Conservation (phyloP, 495 filamentous ascomycete species). For the Cudoniella acicularis region DNA sequence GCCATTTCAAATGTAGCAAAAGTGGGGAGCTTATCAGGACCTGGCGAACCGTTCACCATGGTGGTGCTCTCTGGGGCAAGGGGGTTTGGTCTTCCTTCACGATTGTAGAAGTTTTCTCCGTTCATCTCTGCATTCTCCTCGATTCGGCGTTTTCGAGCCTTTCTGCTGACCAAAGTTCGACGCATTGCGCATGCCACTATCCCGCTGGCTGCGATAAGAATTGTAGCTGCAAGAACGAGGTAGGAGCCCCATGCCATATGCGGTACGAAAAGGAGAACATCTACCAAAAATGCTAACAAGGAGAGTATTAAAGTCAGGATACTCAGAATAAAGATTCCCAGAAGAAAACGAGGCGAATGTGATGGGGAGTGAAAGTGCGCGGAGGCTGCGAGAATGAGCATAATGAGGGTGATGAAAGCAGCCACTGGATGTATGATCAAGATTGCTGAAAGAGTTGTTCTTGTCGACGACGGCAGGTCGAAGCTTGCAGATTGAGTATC, state of each 20-base stretch:
- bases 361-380: constrained; percentile 88
- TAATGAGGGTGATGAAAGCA: constrained; percentile 78
- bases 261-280: constrained; percentile 94
- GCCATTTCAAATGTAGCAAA: constrained; percentile 75
- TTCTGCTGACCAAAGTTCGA: constrained; percentile 84
- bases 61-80: constrained; percentile 48
- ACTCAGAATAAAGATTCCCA: constrained; percentile 78
- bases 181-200: constrained; percentile 97
- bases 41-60: constrained; percentile 39
- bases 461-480: constrained; percentile 67
- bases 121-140: constrained; percentile 94
- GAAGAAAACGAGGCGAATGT: constrained; percentile 88
- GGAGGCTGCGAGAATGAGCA: constrained; percentile 70
- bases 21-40: constrained; percentile 57
- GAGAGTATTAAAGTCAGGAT: constrained; percentile 81
- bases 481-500: constrained; percentile 53
- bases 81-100: constrained; percentile 50
- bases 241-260: constrained; percentile 94
- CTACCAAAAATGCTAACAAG: constrained; percentile 85
- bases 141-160: constrained; percentile 87
- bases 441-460: constrained; percentile 83
- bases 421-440: constrained; percentile 92
- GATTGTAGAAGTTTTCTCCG: constrained; percentile 83
- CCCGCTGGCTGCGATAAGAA: constrained; percentile 77
- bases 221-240: constrained; percentile 87